phyloP scores from a whole-genome alignment of 2,329 filamentous ascomycete genomes.

The Fusarium sp. region DNA sequence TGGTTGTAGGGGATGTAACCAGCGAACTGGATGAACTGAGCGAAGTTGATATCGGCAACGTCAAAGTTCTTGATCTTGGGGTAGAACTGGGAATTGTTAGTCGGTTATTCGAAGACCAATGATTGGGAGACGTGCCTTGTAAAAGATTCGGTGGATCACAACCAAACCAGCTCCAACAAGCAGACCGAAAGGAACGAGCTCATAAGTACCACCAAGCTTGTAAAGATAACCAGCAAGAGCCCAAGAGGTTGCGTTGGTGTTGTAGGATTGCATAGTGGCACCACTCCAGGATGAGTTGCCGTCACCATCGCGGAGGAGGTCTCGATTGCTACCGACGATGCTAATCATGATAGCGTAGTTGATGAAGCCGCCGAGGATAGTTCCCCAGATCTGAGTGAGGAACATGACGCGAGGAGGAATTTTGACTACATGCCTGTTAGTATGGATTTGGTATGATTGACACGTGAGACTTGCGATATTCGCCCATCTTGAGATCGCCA shows the following conservation, averaged over 20 bases:
- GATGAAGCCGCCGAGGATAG: constrained; percentile 63
- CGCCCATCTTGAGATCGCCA: constrained; percentile 68
- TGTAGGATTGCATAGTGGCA: constrained; percentile 61
- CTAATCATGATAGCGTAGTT: constrained; percentile 68
- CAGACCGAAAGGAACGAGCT: constrained; percentile 63
- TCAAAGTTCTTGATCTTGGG: constrained; percentile 59
- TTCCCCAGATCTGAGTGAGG: constrained; percentile 66
- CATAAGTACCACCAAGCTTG: constrained; percentile 56
- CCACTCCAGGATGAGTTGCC: constrained; percentile 66
- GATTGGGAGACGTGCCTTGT: constrained; percentile 48
- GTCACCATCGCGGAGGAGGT: constrained; percentile 57
- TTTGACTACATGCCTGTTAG: constrained; percentile 55
- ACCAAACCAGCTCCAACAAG: constrained; percentile 60
- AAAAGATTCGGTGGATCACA: constrained; percentile 57
- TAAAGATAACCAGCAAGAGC: constrained; percentile 67
- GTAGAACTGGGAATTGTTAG: constrained; percentile 52
- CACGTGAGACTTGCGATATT: constrained; percentile 59
- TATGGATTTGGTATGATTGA: rapidly evolving
- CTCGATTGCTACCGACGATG: constrained; percentile 63
- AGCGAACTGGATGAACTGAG: constrained; percentile 66
- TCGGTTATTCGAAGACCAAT: neutral
- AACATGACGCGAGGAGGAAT: constrained; percentile 68
- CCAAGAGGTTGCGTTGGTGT: constrained; percentile 61
- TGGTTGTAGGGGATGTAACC: constrained; percentile 67
- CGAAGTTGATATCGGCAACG: constrained; percentile 60